Percentiles rank a stretch among this genome's conserved stretches.
These are phyloP conservation scores for Colletotrichum scovillei DNA, from an alignment of 2,329 filamentous ascomycete genomes.

Conservation along the genomic window DNA sequence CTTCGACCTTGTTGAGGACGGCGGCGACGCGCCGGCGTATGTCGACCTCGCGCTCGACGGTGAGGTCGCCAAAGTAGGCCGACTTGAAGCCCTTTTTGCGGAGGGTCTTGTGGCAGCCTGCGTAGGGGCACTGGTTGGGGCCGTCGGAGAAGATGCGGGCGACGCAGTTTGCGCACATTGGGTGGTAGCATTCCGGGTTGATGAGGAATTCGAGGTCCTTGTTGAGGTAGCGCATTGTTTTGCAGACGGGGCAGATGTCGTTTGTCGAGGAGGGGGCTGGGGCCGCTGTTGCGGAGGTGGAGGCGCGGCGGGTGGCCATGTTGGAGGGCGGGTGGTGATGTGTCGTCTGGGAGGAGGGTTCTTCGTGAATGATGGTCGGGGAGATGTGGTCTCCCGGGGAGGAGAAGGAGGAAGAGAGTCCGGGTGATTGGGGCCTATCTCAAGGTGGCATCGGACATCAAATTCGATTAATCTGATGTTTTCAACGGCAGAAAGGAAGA, in stretches of 20 bases:
- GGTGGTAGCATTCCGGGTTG: constrained; percentile 98
- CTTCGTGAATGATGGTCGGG: not conserved
- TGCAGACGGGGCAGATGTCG: constrained; percentile 97
- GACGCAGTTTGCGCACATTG: constrained; percentile 97
- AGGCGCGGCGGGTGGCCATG: constrained; percentile 28
- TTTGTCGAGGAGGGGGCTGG: constrained; percentile 46
- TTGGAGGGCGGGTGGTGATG: not conserved
- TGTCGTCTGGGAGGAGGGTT: not conserved
- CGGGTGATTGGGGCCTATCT: not conserved
- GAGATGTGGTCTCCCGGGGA: too few species aligned
- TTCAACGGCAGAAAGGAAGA: not conserved
- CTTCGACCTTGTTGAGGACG: constrained; percentile 89
- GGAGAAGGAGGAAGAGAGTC: too few species aligned
- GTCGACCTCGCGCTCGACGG: constrained; percentile 93
- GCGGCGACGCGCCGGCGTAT: constrained; percentile 82
- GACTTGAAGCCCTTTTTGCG: constrained; percentile 85
- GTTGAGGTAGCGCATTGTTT: constrained; percentile 95
- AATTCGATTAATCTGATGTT: not conserved
- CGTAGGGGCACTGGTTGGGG: constrained; percentile 91
- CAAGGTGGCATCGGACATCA: not conserved
- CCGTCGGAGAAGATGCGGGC: constrained; percentile 93
- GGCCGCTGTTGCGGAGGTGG: constrained; percentile 25
- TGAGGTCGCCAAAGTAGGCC: constrained; percentile 90
- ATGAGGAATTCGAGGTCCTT: constrained; percentile 94
- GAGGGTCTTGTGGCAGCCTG: constrained; percentile 87